phyloP scores from a whole-genome alignment of 441 rosid genomes.

The Pelargonium myrrhifolium region DNA sequence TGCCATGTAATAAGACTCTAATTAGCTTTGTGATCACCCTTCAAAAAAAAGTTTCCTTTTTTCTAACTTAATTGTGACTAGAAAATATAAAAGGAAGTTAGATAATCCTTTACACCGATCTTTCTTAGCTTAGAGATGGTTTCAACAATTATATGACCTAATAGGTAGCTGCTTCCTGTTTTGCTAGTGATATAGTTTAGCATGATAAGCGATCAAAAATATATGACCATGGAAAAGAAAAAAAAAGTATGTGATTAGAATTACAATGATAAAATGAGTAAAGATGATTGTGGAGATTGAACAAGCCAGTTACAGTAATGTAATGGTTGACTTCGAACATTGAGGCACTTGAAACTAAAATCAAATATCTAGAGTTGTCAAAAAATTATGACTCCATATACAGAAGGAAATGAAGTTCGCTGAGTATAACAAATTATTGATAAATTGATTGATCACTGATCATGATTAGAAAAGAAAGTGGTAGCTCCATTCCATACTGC shows the following conservation, averaged over 20 bases:
- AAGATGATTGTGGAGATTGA: not conserved
- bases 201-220: not conserved
- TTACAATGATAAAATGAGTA: not conserved
- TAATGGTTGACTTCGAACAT: not conserved
- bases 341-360: not conserved
- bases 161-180: not conserved
- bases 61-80: not conserved
- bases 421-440: no score
- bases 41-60: not conserved
- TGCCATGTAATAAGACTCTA: conserved; percentile 26
- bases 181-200: not conserved
- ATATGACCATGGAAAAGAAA: not conserved
- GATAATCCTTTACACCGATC: not conserved
- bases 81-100: not conserved
- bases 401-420: not conserved
- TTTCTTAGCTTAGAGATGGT: not conserved
- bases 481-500: no score
- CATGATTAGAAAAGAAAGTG: no score
- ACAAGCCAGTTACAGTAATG: not conserved
- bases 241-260: not conserved
- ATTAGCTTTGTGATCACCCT: conserved; percentile 14
- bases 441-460: no score
- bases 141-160: not conserved
- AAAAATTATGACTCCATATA: not conserved
- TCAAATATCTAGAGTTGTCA: not conserved